Conservation (phyloP, 1,139 yeast genomes). For the Debaryomyces nepalensis region DNA sequence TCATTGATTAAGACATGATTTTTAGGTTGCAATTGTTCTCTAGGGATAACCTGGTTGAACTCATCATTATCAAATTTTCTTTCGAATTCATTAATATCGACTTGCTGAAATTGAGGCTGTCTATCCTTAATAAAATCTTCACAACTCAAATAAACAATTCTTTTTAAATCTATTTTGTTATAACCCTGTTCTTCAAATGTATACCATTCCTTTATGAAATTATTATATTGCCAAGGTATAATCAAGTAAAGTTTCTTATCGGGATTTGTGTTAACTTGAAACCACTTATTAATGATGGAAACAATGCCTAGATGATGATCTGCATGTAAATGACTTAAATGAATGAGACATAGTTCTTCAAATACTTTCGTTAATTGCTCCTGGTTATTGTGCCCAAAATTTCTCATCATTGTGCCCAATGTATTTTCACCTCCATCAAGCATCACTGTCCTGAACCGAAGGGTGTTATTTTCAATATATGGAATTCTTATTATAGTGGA, state of each 20-base stretch:
- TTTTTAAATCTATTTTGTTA: slow-evolving; percentile 37
- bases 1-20: slow-evolving; percentile 21
- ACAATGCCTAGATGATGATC: slow-evolving; percentile 93
- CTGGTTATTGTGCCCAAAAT: slow-evolving; percentile 50
- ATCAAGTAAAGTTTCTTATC: slow-evolving; percentile 54
- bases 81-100: slow-evolving; percentile 40
- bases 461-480: slow-evolving; percentile 24
- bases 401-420: slow-evolving; percentile 69
- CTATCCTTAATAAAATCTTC: slow-evolving; percentile 56
- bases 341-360: slow-evolving; percentile 64
- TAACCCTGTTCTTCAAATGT: slow-evolving; percentile 49
- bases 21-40: slow-evolving; percentile 24
- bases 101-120: slow-evolving; percentile 32
- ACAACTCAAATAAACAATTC: slow-evolving; percentile 65
- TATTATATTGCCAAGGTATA: slow-evolving; percentile 75
- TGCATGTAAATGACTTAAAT: slow-evolving; percentile 91
- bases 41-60: slow-evolving; percentile 23
- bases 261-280: slow-evolving; percentile 37
- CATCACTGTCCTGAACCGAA: slow-evolving; percentile 51
- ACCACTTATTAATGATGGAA: slow-evolving; percentile 74
- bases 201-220: slow-evolving; percentile 74
- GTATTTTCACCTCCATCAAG: slow-evolving; percentile 97
- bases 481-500: slow-evolving; percentile 79
- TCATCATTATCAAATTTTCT: slow-evolving; percentile 30
- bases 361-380: slow-evolving; percentile 44